Evolutionary conservation across 2,329 filamentous ascomycete species (phyloP).

Genomic region (Verticillium tricorpus): DNA sequence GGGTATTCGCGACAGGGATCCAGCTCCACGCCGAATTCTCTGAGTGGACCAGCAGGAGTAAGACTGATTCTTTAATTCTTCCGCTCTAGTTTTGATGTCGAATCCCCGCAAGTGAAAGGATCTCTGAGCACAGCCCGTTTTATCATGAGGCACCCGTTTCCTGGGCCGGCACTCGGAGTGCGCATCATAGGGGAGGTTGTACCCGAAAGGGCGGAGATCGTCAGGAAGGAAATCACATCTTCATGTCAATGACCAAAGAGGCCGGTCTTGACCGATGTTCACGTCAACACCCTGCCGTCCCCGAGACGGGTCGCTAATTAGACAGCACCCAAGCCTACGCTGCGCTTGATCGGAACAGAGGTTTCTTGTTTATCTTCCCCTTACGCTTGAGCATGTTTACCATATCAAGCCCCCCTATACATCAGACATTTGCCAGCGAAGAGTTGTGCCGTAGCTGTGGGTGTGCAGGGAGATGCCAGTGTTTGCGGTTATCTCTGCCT

Average conservation of each 20-base stretch:
- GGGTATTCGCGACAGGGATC: constrained; percentile 41
- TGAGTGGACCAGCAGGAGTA: constrained; percentile 27
- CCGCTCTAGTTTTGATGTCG: constrained; percentile 57
- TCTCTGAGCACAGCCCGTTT: constrained; percentile 55
- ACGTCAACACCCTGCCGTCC: not conserved
- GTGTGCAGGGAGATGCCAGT: constrained; percentile 23
- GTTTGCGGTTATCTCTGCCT: constrained; percentile 27
- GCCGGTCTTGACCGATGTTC: constrained; percentile 63
- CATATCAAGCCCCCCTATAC: not conserved
- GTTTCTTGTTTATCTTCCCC: constrained; percentile 13
- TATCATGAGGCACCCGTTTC: constrained; percentile 77
- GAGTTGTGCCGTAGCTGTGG: constrained; percentile 24
- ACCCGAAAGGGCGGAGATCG: constrained; percentile 72
- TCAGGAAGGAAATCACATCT: constrained; percentile 74
- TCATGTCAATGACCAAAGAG: constrained; percentile 69
- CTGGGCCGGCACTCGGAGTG: constrained; percentile 65
- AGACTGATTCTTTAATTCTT: not conserved
- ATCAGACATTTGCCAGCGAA: constrained; percentile 1
- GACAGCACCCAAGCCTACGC: constrained; percentile 41
- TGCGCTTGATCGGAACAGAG: constrained; percentile 35
- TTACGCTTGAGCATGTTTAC: not conserved
- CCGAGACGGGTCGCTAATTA: constrained; percentile 1
- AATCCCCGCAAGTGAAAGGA: constrained; percentile 76
- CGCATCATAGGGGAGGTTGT: constrained; percentile 83
- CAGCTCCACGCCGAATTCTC: constrained; percentile 90